Conservation (phyloP, 192 early-diverging fungal genomes). For the Coemansia sp. region DNA sequence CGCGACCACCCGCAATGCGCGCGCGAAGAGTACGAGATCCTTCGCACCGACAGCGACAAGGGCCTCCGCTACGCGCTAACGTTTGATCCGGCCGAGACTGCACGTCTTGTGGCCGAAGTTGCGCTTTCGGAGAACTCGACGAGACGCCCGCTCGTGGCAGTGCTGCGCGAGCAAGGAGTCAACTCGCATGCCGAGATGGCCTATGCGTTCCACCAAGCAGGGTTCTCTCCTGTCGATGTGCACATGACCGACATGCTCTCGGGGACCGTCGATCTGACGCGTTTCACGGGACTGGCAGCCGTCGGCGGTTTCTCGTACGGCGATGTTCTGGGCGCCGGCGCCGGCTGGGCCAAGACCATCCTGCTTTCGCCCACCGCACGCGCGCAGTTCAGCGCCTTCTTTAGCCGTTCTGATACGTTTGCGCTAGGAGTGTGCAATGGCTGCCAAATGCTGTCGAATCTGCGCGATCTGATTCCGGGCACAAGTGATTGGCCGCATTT, state of each 20-base stretch:
- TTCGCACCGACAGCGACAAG: slow-evolving; percentile 72
- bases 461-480: slow-evolving; percentile 83
- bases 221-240: slow-evolving; percentile 93
- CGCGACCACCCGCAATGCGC: slow-evolving; percentile 92
- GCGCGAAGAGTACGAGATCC: slow-evolving; percentile 74
- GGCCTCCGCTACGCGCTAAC: slow-evolving; percentile 82
- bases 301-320: slow-evolving; percentile 99
- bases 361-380: slow-evolving; percentile 73
- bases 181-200: slow-evolving; percentile 97
- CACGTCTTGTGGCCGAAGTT: slow-evolving; percentile 18
- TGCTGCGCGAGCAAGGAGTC: slow-evolving; percentile 97
- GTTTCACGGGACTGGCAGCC: slow-evolving; percentile 86
- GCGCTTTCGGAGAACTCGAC: not conserved
- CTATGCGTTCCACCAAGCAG: slow-evolving; percentile 90
- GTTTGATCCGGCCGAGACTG: slow-evolving; percentile 65
- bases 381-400: slow-evolving; percentile 78
- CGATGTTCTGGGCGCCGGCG: slow-evolving; percentile 98
- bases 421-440: slow-evolving; percentile 98
- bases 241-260: slow-evolving; percentile 96
- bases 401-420: slow-evolving; percentile 88
- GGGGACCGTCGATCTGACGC: slow-evolving; percentile 59
- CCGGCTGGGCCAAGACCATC: slow-evolving; percentile 95
- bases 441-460: slow-evolving; percentile 93
- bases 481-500: slow-evolving; percentile 90
- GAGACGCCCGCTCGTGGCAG: slow-evolving; percentile 78